Evolutionary conservation across 805 yeast genomes (phyloP).

Genomic region (Komagataella pastoris): DNA sequence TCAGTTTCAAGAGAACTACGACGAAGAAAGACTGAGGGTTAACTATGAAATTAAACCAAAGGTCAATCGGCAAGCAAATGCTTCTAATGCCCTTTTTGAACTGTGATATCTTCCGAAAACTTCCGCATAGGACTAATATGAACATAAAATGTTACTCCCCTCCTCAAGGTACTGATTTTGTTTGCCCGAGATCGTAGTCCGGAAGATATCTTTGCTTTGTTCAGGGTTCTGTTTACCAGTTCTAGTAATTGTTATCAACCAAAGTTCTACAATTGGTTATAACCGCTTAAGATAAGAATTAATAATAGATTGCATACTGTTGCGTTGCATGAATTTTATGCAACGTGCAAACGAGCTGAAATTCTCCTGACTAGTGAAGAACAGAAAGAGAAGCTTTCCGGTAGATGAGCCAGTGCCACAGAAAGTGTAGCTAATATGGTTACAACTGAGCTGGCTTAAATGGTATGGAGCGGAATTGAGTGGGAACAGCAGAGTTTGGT

Average conservation of each 20-base stretch:
- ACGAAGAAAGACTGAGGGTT: slow-evolving; percentile 8
- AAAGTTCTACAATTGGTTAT: not conserved
- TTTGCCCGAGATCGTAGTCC: not conserved
- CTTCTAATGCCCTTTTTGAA: slow-evolving; percentile 1
- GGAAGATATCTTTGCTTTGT: too few relatives aligned
- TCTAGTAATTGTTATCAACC: not conserved
- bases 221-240: not conserved
- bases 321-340: not conserved
- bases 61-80: not conserved
- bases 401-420: too few relatives aligned
- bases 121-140: too few relatives aligned
- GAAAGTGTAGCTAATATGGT: too few relatives aligned
- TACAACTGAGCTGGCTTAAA: too few relatives aligned
- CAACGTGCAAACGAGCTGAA: not conserved
- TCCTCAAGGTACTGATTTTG: too few relatives aligned
- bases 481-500: too few relatives aligned
- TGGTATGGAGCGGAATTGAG: too few relatives aligned
- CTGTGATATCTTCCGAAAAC: not conserved
- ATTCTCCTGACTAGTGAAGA: not conserved
- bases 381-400: not conserved
- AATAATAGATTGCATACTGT: not conserved
- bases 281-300: not conserved
- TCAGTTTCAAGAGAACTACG: slow-evolving; percentile 3
- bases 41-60: not conserved
- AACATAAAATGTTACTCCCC: too few relatives aligned